Evolutionary conservation across 2,329 filamentous ascomycete species (phyloP).

Genomic region (Gliomastix tumulicola): DNA sequence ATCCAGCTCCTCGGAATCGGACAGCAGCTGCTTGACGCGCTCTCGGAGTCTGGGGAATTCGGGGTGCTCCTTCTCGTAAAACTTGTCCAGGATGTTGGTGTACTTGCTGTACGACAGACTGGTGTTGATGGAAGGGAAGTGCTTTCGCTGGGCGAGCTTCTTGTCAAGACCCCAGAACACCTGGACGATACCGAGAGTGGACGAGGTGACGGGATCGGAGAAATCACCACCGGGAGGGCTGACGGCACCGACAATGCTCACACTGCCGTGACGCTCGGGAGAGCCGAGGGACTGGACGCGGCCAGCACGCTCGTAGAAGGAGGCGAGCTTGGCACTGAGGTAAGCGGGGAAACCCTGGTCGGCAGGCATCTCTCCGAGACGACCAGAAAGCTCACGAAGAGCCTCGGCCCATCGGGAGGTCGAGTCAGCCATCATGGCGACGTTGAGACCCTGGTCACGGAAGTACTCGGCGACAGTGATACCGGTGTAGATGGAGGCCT

Average conservation of each 20-base stretch:
- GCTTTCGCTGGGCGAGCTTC: slow-evolving; percentile 97
- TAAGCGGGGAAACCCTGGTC: slow-evolving; percentile 99
- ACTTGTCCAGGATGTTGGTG: slow-evolving; percentile 79
- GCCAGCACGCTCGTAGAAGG: slow-evolving; percentile 98
- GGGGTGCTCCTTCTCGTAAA: slow-evolving; percentile 87
- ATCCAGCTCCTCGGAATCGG: slow-evolving; percentile 93
- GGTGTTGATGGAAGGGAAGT: slow-evolving; percentile 98
- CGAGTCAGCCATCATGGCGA: slow-evolving; percentile 99
- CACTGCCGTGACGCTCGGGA: slow-evolving; percentile 81
- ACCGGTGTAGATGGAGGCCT: slow-evolving; percentile 96
- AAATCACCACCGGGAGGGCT: slow-evolving; percentile 98
- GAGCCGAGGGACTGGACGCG: slow-evolving; percentile 80
- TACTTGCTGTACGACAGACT: slow-evolving; percentile 95
- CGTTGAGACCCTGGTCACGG: slow-evolving; percentile 91
- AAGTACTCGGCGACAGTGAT: slow-evolving; percentile 97
- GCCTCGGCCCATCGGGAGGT: slow-evolving; percentile 98
- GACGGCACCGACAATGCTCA: slow-evolving; percentile 96
- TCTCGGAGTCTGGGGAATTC: slow-evolving; percentile 92
- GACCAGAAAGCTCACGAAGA: slow-evolving; percentile 96
- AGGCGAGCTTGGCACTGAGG: slow-evolving; percentile 90
- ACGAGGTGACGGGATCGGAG: slow-evolving; percentile 92
- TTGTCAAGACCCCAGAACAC: slow-evolving; percentile 99
- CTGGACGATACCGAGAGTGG: slow-evolving; percentile 94
- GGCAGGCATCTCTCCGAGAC: slow-evolving; percentile 98
- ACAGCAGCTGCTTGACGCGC: slow-evolving; percentile 86